Evolutionary conservation across 768 basidiomycete genomes (phyloP).

Genomic region (Mycena kentingensis): DNA sequence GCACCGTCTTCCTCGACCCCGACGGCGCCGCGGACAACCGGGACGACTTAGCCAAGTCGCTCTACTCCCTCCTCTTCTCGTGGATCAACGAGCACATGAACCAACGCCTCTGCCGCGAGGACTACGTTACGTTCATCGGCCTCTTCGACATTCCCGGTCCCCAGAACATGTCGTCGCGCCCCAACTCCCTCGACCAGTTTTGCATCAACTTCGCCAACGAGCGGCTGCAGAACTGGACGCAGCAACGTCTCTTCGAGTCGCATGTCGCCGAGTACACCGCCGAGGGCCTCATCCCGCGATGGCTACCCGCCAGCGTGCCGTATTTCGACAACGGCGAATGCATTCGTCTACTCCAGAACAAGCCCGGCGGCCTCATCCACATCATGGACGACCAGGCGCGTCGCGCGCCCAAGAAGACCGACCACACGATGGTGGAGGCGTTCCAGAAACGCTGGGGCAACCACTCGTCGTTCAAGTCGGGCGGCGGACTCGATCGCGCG

Average conservation of each 20-base stretch:
- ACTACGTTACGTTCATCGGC: slow-evolving; percentile 89
- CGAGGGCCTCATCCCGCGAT: slow-evolving; percentile 69
- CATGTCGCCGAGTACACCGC: slow-evolving; percentile 81
- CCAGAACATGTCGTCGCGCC: slow-evolving; percentile 81
- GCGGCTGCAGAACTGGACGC: slow-evolving; percentile 75
- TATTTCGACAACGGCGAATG: slow-evolving; percentile 94
- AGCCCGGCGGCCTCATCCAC: slow-evolving; percentile 1
- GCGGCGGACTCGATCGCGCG: slow-evolving; percentile 62
- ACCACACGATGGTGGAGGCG: slow-evolving; percentile 91
- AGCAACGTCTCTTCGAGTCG: slow-evolving; percentile 76
- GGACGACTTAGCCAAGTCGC: slow-evolving; percentile 71
- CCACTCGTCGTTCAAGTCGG: slow-evolving; percentile 88
- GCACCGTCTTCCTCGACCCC: slow-evolving; percentile 75
- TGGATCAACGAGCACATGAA: slow-evolving; percentile 82
- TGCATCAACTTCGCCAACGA: slow-evolving; percentile 79
- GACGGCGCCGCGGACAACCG: slow-evolving; percentile 73
- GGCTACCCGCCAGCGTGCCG: slow-evolving; percentile 58
- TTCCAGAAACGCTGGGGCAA: slow-evolving; percentile 94
- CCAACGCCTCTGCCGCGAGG: slow-evolving; percentile 74
- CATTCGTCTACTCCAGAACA: slow-evolving; percentile 71
- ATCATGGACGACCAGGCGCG: slow-evolving; percentile 58
- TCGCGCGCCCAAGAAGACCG: slow-evolving; percentile 84
- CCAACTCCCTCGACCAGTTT: slow-evolving; percentile 77
- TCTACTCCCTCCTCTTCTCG: slow-evolving; percentile 86
- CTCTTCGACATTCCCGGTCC: slow-evolving; percentile 93